Percentiles rank a stretch among this genome's conserved stretches.
These are phyloP conservation scores for Paecilomyces sp. DNA, from an alignment of 2,329 filamentous ascomycete species.

Conservation along the genomic window DNA sequence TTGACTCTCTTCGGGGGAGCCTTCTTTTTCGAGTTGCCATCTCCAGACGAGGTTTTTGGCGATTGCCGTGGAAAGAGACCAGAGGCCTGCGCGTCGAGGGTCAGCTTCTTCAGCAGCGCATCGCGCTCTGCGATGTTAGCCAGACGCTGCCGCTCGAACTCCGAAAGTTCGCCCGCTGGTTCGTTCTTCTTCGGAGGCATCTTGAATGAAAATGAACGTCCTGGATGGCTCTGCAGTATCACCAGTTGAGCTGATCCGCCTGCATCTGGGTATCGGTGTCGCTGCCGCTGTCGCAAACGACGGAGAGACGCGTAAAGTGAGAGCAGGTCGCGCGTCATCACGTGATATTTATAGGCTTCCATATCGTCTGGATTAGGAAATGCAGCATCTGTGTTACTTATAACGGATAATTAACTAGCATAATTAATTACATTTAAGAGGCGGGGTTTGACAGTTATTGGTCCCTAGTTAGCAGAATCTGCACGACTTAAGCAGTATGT, in stretches of 20 bases:
- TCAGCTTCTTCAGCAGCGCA: conserved; percentile 71
- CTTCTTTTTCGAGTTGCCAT: conserved; percentile 43
- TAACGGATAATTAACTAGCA: too few relatives aligned
- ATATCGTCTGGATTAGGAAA: background rate
- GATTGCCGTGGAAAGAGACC: conserved; percentile 55
- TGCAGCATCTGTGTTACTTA: too few relatives aligned
- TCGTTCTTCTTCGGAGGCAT: conserved; percentile 42
- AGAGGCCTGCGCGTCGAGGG: conserved; percentile 58
- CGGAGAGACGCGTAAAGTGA: conserved; percentile 7
- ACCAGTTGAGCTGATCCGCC: background rate
- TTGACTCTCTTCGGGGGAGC: conserved; percentile 53
- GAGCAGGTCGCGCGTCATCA: conserved; percentile 13
- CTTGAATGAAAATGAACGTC: conserved; percentile 3
- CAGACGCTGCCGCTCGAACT: conserved; percentile 76
- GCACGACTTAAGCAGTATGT: too few relatives aligned
- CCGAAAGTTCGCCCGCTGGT: conserved; percentile 56
- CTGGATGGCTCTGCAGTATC: background rate
- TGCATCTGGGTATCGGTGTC: background rate
- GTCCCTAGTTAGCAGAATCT: too few relatives aligned
- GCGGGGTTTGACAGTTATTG: too few relatives aligned
- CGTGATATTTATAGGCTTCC: conserved; percentile 7
- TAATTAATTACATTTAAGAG: too few relatives aligned
- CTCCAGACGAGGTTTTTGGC: conserved; percentile 41
- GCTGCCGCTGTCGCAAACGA: background rate
- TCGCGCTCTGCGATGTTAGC: conserved; percentile 86